A percentile compares a stretch with the other conserved stretches of the same genome.
phyloP scores from a whole-genome alignment of 1,139 yeast species.

The Blastobotrys arbuscula region DNA sequence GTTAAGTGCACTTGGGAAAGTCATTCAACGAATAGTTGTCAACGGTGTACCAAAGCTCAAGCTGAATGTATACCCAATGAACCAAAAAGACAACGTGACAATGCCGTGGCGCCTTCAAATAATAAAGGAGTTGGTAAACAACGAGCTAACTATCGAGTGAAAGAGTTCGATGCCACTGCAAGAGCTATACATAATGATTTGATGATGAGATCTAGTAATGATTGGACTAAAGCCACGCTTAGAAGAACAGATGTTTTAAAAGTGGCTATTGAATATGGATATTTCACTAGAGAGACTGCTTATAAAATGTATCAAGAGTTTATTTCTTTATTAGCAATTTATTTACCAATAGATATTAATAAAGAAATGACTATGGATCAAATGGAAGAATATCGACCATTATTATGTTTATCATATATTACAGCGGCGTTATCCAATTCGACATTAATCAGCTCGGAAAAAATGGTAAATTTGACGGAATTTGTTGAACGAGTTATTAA shows the following conservation, averaged over 20 bases:
- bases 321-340: conserved; percentile 37
- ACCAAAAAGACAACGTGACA: neutral
- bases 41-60: conserved; percentile 43
- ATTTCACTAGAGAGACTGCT: conserved; percentile 31
- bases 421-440: conserved; percentile 7
- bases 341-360: conserved; percentile 7
- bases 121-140: neutral
- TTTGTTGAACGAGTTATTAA: conserved; percentile 9
- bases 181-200: neutral
- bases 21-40: conserved; percentile 42
- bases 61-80: conserved; percentile 39
- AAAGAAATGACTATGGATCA: conserved; percentile 1
- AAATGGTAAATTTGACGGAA: neutral
- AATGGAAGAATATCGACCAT: conserved; percentile 7
- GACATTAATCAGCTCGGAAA: neutral
- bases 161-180: too few species aligned
- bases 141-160: too few species aligned
- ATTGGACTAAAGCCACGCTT: conserved; percentile 4
- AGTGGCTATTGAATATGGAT: conserved; percentile 37
- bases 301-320: conserved; percentile 37
- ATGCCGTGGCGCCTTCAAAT: neutral
- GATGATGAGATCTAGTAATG: neutral
- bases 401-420: conserved; percentile 6
- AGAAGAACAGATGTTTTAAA: conserved; percentile 35
- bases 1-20: conserved; percentile 51